Evolutionary conservation across 2,329 filamentous ascomycete species (phyloP).

Genomic region (Trichoderma koningiopsis): DNA sequence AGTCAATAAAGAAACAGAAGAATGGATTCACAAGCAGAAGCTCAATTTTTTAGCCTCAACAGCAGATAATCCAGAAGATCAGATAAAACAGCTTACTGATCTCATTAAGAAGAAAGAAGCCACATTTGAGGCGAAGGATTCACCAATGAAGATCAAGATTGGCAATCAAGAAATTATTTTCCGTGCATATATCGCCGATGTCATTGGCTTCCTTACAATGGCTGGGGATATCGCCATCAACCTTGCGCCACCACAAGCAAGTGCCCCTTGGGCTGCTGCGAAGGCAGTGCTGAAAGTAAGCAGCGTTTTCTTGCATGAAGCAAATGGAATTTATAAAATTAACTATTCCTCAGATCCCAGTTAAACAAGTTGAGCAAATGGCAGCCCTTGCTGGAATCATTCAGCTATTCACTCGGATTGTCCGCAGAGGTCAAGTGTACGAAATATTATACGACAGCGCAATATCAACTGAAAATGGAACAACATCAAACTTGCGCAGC

Average conservation of each 20-base stretch:
- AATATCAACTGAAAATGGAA: neutral
- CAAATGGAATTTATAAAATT: neutral
- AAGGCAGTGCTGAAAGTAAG: conserved; percentile 17
- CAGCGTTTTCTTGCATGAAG: neutral
- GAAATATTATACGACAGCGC: neutral
- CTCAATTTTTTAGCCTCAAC: neutral
- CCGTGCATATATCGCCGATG: conserved; percentile 5
- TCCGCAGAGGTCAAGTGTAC: conserved; percentile 18
- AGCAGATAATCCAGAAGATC: neutral
- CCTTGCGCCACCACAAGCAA: conserved; percentile 15
- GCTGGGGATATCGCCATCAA: neutral
- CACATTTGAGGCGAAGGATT: neutral
- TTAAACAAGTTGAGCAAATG: conserved; percentile 13
- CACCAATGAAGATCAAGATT: neutral
- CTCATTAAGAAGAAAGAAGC: neutral
- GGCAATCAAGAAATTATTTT: conserved; percentile 1
- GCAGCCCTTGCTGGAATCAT: conserved; percentile 8
- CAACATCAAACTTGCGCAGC: neutral
- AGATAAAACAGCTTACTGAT: neutral
- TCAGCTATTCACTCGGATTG: neutral
- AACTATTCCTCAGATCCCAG: conserved; percentile 5
- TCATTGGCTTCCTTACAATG: conserved; percentile 10
- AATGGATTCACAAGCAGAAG: neutral
- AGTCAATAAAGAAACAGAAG: neutral
- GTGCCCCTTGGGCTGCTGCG: conserved; percentile 13